These are phyloP conservation scores for Babesia bigemina DNA, from an alignment of 169 alveolate species.

Conservation along the genomic window DNA sequence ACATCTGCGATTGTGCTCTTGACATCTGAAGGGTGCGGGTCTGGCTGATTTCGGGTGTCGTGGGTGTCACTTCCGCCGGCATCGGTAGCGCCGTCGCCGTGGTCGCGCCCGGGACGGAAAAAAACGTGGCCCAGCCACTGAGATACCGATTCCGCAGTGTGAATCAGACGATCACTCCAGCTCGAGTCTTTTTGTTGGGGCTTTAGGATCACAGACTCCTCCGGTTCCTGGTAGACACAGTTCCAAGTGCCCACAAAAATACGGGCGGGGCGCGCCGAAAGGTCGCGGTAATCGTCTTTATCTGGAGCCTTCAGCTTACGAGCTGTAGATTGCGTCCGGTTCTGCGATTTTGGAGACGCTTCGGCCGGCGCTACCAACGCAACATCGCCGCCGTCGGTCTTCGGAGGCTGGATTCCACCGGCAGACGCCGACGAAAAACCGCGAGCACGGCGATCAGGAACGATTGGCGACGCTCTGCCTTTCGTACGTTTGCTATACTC, in stretches of 20 bases:
- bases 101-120: slow-evolving; percentile 7
- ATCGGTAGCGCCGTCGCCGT: neutral
- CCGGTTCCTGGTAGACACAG: slow-evolving; percentile 69
- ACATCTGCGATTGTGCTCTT: too few relatives aligned
- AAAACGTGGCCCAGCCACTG: slow-evolving; percentile 29
- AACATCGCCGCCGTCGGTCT: neutral
- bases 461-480: too few relatives aligned
- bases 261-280: slow-evolving; percentile 51
- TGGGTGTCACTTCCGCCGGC: too few relatives aligned
- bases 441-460: too few relatives aligned
- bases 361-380: neutral
- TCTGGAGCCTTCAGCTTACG: neutral
- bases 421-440: neutral
- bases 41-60: too few relatives aligned
- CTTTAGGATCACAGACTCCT: slow-evolving; percentile 33
- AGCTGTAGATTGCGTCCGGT: neutral
- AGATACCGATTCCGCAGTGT: slow-evolving; percentile 19
- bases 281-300: slow-evolving; percentile 44
- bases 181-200: slow-evolving; percentile 19
- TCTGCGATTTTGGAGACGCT: neutral
- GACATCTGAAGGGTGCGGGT: too few relatives aligned
- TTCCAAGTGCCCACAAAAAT: slow-evolving; percentile 82
- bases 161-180: neutral
- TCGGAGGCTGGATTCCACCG: neutral
- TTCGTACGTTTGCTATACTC: neutral